Conservation (phyloP, 1,139 yeast species). For the Yamadazyma blattariae region DNA sequence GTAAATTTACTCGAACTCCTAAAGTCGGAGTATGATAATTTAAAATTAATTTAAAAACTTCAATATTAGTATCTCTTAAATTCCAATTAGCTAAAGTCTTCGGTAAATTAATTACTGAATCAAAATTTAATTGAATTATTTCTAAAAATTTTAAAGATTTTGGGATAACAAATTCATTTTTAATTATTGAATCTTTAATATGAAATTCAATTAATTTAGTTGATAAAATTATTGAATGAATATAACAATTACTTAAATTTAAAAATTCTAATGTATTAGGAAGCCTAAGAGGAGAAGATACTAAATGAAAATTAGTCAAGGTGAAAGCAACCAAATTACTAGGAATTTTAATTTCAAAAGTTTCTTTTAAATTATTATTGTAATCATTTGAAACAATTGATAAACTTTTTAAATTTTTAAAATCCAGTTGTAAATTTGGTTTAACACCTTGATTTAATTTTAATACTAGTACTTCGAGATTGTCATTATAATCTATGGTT, state of each 20-base stretch:
- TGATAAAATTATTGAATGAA: not conserved
- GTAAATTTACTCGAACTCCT: not conserved
- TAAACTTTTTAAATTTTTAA: not conserved
- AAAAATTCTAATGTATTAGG: not conserved
- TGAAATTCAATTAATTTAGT: not conserved
- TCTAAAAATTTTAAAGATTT: not conserved
- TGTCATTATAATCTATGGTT: not conserved
- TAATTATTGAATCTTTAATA: not conserved
- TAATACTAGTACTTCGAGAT: not conserved
- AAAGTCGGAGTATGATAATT: too few species aligned
- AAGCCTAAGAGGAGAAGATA: not conserved
- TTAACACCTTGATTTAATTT: not conserved
- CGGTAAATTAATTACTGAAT: not conserved
- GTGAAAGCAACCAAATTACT: not conserved
- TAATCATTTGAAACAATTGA: not conserved
- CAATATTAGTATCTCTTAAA: not conserved
- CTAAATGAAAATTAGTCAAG: not conserved
- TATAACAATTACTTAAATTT: not conserved
- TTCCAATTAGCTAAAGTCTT: not conserved
- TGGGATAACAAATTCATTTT: not conserved
- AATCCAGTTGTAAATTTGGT: not conserved
- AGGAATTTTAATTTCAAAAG: not conserved
- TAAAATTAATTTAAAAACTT: not conserved
- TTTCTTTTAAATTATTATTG: too few species aligned
- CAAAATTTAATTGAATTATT: too few species aligned